Evolutionary conservation across 2,329 filamentous ascomycete genomes (phyloP).

Genomic region (Aspergillus ibericus): DNA sequence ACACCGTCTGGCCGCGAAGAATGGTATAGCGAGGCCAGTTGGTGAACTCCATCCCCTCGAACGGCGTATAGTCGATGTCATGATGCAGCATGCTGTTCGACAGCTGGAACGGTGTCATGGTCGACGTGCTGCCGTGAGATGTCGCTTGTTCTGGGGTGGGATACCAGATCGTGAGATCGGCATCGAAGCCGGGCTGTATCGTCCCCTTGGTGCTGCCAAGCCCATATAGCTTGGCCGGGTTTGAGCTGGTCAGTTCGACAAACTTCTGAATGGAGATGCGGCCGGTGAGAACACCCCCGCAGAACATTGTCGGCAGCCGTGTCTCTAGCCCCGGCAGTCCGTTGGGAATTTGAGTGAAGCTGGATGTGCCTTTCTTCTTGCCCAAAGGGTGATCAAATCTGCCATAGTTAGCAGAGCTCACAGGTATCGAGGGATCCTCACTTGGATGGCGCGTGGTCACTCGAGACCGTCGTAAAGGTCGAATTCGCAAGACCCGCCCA

Average conservation of each 20-base stretch:
- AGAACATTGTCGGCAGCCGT: slow-evolving; percentile 43
- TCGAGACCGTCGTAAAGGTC: slow-evolving; percentile 56
- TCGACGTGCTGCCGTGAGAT: slow-evolving; percentile 1
- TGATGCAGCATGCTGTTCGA: slow-evolving; percentile 39
- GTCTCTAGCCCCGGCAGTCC: slow-evolving; percentile 48
- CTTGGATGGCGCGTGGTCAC: slow-evolving; percentile 47
- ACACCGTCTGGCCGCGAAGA: slow-evolving; percentile 34
- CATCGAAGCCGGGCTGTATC: slow-evolving; percentile 45
- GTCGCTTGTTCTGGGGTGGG: slow-evolving; percentile 21
- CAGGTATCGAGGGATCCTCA: slow-evolving; percentile 13
- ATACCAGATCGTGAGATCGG: slow-evolving; percentile 48
- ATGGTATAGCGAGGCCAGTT: slow-evolving; percentile 40
- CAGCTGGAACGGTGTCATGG: slow-evolving; percentile 27
- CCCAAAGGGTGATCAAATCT: slow-evolving; percentile 33
- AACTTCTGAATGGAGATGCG: slow-evolving; percentile 41
- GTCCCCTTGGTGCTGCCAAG: slow-evolving; percentile 42
- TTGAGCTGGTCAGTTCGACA: slow-evolving; percentile 47
- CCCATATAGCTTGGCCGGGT: slow-evolving; percentile 48
- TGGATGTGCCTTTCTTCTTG: slow-evolving; percentile 39
- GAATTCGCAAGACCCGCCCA: slow-evolving; percentile 55
- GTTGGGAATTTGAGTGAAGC: slow-evolving; percentile 46
- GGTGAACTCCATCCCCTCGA: slow-evolving; percentile 31
- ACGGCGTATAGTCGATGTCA: slow-evolving; percentile 39
- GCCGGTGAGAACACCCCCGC: slow-evolving; percentile 16
- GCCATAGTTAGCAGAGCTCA: background rate